Base-by-base conservation (phyloP, 805 yeast species). In the Danielozyma ontarioensis region DNA sequence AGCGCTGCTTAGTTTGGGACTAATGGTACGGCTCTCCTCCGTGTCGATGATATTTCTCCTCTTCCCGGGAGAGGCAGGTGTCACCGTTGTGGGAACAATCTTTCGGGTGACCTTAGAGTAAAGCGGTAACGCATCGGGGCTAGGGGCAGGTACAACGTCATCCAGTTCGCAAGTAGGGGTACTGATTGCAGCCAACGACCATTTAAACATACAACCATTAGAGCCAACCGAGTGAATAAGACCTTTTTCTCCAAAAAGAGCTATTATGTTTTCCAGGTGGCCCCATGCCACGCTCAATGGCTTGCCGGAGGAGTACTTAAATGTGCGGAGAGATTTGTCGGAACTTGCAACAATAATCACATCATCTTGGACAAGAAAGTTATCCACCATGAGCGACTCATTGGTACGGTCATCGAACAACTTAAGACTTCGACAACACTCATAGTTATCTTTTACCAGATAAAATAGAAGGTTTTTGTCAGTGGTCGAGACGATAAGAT, bases 281-380 rank as follows among this genome's bases (percentile, higher is more conserved):
- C 68, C 89, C 82, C 83, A 81, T 29, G 64, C 71, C 0, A 70
- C 61, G 5, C 74, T 64, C 7, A 76, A 28, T 7, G 65, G 65
- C 31, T 57, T 70, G 1, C 80, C 82, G 5, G 59, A 61, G 1
- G 45, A 35, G 39, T 65, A 70, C 18, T 64, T 62, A 46, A 71
- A 78, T 2, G 65, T 44, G 16, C 83, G 55, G 2, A 82, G 52
- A 17, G 83, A 71, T 48, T 77, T 78, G 50, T 81, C 88, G 0
- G 74, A 51, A 2, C 76, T 65, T 1, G 78, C 57, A 3, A 68
- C 67, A 7, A 65, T 55, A 3, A 75, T 46, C 12, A 54, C 38
- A 5, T 53, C 46, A 2, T 58, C 40, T 7, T 51, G 36, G 2
- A 69, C 42, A 7, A 57, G 53, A 17, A 74, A 57, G 32, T 64